Base-by-base conservation (phyloP, 352 stramenopile genomes). In the Globisporangium megalacanthum region DNA sequence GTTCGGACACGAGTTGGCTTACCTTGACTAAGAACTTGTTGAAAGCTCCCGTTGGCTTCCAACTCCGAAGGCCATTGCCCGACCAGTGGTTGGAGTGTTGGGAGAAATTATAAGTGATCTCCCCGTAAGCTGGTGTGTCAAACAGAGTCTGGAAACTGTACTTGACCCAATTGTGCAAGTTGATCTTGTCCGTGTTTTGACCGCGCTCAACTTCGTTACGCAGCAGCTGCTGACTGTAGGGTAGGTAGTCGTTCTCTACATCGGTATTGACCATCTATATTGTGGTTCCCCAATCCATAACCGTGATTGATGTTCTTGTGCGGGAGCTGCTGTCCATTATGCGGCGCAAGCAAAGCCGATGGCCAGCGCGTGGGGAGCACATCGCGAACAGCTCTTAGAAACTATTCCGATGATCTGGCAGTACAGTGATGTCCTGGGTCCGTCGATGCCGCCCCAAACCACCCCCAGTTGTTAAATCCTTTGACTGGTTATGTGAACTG, bases 61-160 rank as follows among this genome's bases (percentile, higher is more conserved):
- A 57, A 13, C 64, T 69, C 0, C 61, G 10, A 14, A 48, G 51
- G 0, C 64, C 55, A 13, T 65, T 63, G 13, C 35, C 49, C 6
- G 67, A 65, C 61, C 49, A 75, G 13, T 56, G 62, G 19, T 71
- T 75, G 0, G 60, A 60, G 55, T 66, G 47, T 41, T 71, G 58
- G 1, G 67, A 50, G 49, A n/a, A n/a, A 22, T 71, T 71, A 6
- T 47, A 66, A 2, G 53, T 66, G 6, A 53, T 61, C 39, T 70
- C 52, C 22, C 59, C 33, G 53, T 68, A 68, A 0, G 59, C 62
- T 0, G 62, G 58, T 0, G 62, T 44, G 0, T 61, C 33, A 15
- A n/a, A 68, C 8, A n/a, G 20, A 3, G 65, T 46, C 6, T 58
- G 47, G 33, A 56, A 63, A 5, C 15, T 37, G 53, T 48, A 72